Evolutionary conservation across 768 basidiomycete species (phyloP).

Genomic region (Coprinopsis sp.): DNA sequence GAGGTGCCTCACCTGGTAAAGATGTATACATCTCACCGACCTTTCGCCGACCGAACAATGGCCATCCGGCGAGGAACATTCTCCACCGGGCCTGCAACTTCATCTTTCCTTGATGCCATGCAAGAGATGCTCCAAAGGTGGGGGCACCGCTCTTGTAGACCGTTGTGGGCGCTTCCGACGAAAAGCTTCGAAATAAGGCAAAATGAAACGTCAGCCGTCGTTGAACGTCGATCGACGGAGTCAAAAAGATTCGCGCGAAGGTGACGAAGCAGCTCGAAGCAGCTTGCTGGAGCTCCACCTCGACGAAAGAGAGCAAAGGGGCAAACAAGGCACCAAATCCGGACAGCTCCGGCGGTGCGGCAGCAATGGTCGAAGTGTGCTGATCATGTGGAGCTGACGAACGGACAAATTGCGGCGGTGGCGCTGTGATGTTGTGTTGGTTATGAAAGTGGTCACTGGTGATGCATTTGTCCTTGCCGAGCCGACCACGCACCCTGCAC

Average conservation of each 20-base stretch:
- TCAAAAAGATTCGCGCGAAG: not conserved
- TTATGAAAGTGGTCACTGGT: not conserved
- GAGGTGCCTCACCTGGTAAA: no score
- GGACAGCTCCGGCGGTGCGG: not conserved
- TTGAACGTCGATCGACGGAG: not conserved
- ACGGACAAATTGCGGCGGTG: conserved; percentile 2
- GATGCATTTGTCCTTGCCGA: not conserved
- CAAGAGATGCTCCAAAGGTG: no score
- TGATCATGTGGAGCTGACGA: not conserved
- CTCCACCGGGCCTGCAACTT: no score
- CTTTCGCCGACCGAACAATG: no score
- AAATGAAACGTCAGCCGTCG: no score
- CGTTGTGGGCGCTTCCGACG: no score
- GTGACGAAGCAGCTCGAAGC: not conserved
- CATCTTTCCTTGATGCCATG: no score
- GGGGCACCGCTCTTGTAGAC: no score
- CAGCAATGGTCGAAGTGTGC: no score
- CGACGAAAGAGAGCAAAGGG: not conserved
- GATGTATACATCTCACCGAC: no score
- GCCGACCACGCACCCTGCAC: conserved; percentile 5
- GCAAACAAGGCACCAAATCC: not conserved
- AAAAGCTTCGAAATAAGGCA: not conserved
- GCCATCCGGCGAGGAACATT: no score
- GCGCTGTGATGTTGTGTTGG: not conserved
- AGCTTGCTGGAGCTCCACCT: not conserved